Conservation (phyloP, 108 stramenopile genomes). For the Mayamaea pseudoterrestris region DNA sequence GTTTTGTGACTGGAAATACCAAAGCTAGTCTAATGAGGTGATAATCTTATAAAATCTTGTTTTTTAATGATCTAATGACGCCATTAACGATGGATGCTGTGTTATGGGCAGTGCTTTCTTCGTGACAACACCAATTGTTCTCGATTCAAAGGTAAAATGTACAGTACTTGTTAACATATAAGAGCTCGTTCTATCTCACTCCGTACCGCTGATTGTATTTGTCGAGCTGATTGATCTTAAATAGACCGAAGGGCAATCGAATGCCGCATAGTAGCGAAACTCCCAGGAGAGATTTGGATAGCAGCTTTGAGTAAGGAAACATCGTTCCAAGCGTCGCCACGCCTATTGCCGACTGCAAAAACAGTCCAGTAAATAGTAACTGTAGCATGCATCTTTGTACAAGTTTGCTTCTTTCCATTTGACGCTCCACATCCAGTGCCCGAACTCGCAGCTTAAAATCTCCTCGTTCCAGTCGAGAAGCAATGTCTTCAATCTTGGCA, state of each 20-base stretch:
- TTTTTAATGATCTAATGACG: too few relatives aligned
- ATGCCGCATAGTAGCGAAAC: conserved; percentile 47
- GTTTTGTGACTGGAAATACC: too few relatives aligned
- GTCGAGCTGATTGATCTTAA: conserved; percentile 56
- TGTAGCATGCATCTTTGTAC: conserved; percentile 73
- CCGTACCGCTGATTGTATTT: conserved; percentile 71
- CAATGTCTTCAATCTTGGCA: conserved; percentile 66
- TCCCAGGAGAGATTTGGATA: conserved; percentile 34
- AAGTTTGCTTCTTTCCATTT: conserved; percentile 71
- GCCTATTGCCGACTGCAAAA: conserved; percentile 54
- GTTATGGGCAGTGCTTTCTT: too few relatives aligned
- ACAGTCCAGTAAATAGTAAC: conserved; percentile 51
- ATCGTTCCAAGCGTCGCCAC: conserved; percentile 50
- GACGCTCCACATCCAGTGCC: conserved; percentile 83
- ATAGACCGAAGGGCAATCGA: conserved; percentile 52
- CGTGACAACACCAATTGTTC: too few relatives aligned
- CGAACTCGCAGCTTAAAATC: conserved; percentile 89
- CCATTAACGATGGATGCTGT: too few relatives aligned
- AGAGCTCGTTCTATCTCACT: too few relatives aligned
- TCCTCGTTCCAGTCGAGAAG: conserved; percentile 67
- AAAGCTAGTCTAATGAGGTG: too few relatives aligned
- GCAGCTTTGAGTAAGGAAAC: conserved; percentile 21
- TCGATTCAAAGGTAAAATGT: too few relatives aligned
- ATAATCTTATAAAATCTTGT: too few relatives aligned
- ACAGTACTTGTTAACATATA: too few relatives aligned